Conservation (phyloP, 192 early-diverging fungal species). For the Umbelopsis ramanniana region DNA sequence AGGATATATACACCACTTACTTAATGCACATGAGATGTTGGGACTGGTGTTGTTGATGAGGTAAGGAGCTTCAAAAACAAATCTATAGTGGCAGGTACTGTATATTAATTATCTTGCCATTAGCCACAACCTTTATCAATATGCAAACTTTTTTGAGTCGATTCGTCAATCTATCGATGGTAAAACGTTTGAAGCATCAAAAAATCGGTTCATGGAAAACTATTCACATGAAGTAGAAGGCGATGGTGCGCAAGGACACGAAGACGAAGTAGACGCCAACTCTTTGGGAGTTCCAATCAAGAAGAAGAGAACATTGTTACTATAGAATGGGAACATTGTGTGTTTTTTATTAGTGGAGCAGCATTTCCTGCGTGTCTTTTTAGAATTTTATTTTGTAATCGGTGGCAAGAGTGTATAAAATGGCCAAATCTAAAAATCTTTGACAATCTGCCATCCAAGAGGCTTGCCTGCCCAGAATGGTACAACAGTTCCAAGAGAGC, state of each 20-base stretch:
- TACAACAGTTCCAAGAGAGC: conserved; percentile 65
- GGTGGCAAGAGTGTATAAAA: not conserved
- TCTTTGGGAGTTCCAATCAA: conserved; percentile 33
- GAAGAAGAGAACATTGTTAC: conserved; percentile 37
- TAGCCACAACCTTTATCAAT: conserved; percentile 41
- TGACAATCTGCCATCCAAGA: conserved; percentile 65
- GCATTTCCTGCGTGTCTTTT: too few species aligned
- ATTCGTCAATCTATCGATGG: conserved; percentile 35
- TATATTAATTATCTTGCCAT: not conserved
- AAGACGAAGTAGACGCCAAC: conserved; percentile 32
- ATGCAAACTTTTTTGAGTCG: conserved; percentile 32
- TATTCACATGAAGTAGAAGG: conserved; percentile 34
- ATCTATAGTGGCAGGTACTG: not conserved
- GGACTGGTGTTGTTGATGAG: conserved; percentile 74
- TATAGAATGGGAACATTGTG: conserved; percentile 9
- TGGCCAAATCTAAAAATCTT: conserved; percentile 26
- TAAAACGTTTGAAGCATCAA: conserved; percentile 26
- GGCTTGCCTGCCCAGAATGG: conserved; percentile 83
- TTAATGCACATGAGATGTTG: conserved; percentile 78
- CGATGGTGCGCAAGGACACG: conserved; percentile 29
- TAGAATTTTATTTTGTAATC: too few species aligned
- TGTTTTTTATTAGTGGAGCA: too few species aligned
- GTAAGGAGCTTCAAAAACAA: conserved; percentile 32
- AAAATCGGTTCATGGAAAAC: conserved; percentile 29
- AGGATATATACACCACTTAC: conserved; percentile 76